Percentiles rank a stretch among this genome's conserved stretches.
Evolutionary conservation across 306 rosid genomes (phyloP).

Genomic region (Cotoneaster glaucophyllus): DNA sequence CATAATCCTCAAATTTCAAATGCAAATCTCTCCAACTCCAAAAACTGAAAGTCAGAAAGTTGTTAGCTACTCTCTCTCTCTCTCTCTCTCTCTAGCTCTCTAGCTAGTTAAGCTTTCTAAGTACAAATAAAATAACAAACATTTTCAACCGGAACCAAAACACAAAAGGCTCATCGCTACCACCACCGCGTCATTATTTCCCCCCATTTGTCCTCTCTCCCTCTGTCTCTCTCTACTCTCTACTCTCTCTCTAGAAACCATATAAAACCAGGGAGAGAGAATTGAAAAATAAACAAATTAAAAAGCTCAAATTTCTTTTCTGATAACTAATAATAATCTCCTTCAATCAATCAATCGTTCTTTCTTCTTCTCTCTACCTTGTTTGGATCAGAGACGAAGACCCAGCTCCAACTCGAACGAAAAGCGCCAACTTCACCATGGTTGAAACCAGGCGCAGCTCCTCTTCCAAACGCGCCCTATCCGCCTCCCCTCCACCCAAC

Average conservation of each 20-base stretch:
- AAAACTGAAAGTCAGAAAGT: background rate
- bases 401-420: background rate
- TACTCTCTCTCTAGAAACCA: background rate
- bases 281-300: background rate
- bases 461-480: slow-evolving; percentile 71
- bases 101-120: background rate
- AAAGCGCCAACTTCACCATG: slow-evolving; percentile 34
- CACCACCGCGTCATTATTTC: background rate
- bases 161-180: background rate
- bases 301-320: background rate
- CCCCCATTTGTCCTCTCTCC: background rate
- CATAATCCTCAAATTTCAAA: background rate
- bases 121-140: background rate
- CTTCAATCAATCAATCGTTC: slow-evolving; percentile 42
- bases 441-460: slow-evolving; percentile 94
- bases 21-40: background rate
- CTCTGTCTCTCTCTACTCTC: background rate
- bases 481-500: slow-evolving; percentile 63
- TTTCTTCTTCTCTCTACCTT: slow-evolving; percentile 17
- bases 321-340: slow-evolving; percentile 16
- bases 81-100: background rate
- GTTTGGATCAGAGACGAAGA: slow-evolving; percentile 43
- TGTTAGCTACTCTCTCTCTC: too few relatives aligned
- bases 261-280: background rate
- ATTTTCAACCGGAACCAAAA: background rate